These are phyloP conservation scores for Blastobotrys proliferans DNA, from an alignment of 1,139 yeast genomes.

Conservation along the genomic window DNA sequence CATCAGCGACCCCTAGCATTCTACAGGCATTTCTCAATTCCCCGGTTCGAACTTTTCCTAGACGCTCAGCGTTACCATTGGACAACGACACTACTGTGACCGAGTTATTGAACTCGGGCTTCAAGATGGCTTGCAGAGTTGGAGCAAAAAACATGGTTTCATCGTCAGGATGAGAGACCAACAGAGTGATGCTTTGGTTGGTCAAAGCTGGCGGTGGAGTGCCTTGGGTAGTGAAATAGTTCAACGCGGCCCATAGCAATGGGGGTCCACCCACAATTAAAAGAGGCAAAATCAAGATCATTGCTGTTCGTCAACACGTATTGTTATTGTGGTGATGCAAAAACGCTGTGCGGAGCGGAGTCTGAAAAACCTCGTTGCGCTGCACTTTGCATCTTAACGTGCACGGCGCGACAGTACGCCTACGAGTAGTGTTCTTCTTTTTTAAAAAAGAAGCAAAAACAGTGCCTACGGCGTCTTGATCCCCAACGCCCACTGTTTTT, in stretches of 20 bases:
- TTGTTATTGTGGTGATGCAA: too few relatives aligned
- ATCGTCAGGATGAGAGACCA: slow-evolving; percentile 97
- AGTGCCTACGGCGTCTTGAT: too few relatives aligned
- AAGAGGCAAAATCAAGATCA: slow-evolving; percentile 14
- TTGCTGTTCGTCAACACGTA: slow-evolving; percentile 1
- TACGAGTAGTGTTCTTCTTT: too few relatives aligned
- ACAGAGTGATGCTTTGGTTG: slow-evolving; percentile 35
- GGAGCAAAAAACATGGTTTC: slow-evolving; percentile 98
- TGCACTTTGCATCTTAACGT: too few relatives aligned
- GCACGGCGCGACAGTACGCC: too few relatives aligned
- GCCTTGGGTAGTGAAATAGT: slow-evolving; percentile 12
- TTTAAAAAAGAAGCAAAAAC: too few relatives aligned
- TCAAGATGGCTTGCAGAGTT: slow-evolving; percentile 43
- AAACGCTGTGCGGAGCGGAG: too few relatives aligned
- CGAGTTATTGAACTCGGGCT: slow-evolving; percentile 46
- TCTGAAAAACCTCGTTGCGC: too few relatives aligned
- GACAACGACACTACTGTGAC: slow-evolving; percentile 69
- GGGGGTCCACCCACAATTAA: slow-evolving; percentile 17
- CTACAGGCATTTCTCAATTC: slow-evolving; percentile 61
- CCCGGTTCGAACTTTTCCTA: slow-evolving; percentile 56
- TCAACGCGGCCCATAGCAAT: slow-evolving; percentile 16
- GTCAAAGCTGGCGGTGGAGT: slow-evolving; percentile 21
- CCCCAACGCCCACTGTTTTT: too few relatives aligned
- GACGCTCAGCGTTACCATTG: slow-evolving; percentile 69
- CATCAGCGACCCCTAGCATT: slow-evolving; percentile 48